Evolutionary conservation across 768 basidiomycete species (phyloP).

Genomic region (Suillus spraguei): DNA sequence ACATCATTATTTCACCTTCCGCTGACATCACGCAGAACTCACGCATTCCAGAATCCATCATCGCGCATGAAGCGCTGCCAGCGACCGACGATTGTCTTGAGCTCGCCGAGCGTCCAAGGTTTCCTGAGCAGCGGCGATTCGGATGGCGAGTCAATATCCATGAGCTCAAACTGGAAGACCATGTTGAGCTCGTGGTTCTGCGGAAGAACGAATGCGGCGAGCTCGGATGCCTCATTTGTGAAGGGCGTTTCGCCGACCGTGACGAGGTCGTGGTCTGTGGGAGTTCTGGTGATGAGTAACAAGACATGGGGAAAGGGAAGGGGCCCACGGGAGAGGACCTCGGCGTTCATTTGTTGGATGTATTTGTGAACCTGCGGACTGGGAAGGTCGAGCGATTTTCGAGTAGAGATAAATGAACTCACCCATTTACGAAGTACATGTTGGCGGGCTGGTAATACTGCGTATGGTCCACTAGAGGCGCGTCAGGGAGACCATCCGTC

Average conservation of each 20-base stretch:
- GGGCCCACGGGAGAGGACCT: slow-evolving; percentile 56
- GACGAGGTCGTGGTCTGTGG: slow-evolving; percentile 55
- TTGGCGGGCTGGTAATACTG: slow-evolving; percentile 57
- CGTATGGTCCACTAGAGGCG: slow-evolving; percentile 52
- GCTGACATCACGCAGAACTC: slow-evolving; percentile 21
- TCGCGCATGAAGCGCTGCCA: slow-evolving; percentile 65
- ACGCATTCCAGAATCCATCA: slow-evolving; percentile 71
- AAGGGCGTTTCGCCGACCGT: slow-evolving; percentile 69
- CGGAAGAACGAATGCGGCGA: slow-evolving; percentile 60
- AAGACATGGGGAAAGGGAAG: slow-evolving; percentile 16
- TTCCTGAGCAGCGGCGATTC: slow-evolving; percentile 42
- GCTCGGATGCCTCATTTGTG: slow-evolving; percentile 50
- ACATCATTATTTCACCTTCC: not conserved
- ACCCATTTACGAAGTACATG: slow-evolving; percentile 64
- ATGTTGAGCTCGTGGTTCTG: slow-evolving; percentile 62
- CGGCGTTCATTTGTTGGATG: slow-evolving; percentile 62
- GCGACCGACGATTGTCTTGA: slow-evolving; percentile 46
- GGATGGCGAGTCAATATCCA: slow-evolving; percentile 56
- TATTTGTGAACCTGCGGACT: slow-evolving; percentile 71
- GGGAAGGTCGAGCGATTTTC: slow-evolving; percentile 4
- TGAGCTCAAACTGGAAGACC: slow-evolving; percentile 66
- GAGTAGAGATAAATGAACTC: slow-evolving; percentile 18
- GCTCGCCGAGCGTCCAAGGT: slow-evolving; percentile 53
- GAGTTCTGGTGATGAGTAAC: not conserved
- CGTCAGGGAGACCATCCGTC: slow-evolving; percentile 63